Base-by-base conservation (phyloP, 345 rosid genomes). In the Turritis glabra region DNA sequence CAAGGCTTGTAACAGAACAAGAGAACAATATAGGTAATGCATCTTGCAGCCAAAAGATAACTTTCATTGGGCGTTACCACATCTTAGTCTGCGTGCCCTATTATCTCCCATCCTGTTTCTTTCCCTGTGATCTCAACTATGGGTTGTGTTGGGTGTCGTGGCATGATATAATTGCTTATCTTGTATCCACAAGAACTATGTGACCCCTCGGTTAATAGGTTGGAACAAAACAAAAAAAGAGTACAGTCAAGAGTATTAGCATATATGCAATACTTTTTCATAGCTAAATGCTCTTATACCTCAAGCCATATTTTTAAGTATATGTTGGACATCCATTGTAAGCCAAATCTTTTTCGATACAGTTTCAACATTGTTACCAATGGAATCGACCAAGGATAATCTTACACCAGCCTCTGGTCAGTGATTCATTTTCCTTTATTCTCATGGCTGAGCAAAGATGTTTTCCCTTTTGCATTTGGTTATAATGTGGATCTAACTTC, bases 1-100 rank as follows among this genome's bases (percentile, higher is more conserved):
- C 80, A 60, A 81, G 74, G 70, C 83, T 47, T 23, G 79, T 79
- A 58, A 38, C 72, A 76, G 65, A 79, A 29, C 80, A 79, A 73
- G 80, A 35, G 14, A 64, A 80, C 64, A 78, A 72, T 70, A 77
- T 22, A 21, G 92, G 97, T 91, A 76, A 80, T 53, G 52, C 69
- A 73, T 75, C 67, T 77, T 82, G 60, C 54, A 64, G 73, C 40
- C 50, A 26, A 51, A 71, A 47, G 35, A 59, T 69, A 27, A 40
- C 55, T 64, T 59, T 17, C 38, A 27, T 37, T 64, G 54, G 25
- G 46, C 27, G 12, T 69, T 53, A 32, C 10, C 12, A 67, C 29
- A 47, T 38, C 23, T 51, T 43, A 32, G 37, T 19, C 25, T 48
- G 54, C 13, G 38, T 53, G 23, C 4, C 69, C 41, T 25, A 25